Evolutionary conservation across 768 basidiomycete species (phyloP).

Genomic region (Auricularia sp.): DNA sequence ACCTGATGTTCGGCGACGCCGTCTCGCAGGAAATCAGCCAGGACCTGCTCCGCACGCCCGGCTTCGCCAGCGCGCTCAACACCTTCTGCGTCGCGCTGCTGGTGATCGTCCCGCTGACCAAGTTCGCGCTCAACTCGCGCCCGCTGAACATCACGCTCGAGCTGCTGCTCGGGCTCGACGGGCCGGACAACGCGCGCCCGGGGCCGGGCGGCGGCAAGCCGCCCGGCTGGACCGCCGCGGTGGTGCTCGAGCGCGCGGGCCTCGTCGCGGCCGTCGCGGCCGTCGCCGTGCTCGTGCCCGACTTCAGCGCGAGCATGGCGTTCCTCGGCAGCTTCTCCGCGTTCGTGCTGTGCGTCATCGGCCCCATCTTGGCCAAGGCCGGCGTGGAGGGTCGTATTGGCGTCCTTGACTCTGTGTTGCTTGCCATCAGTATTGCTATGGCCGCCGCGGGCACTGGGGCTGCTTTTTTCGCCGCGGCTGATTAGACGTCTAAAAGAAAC

Average conservation of each 20-base stretch:
- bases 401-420: conserved; percentile 42
- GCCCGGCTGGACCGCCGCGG: neutral
- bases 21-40: conserved; percentile 84
- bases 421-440: conserved; percentile 49
- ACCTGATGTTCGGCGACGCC: conserved; percentile 77
- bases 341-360: conserved; percentile 61
- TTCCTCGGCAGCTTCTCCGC: conserved; percentile 87
- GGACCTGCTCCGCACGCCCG: conserved; percentile 62
- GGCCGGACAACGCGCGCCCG: conserved; percentile 11
- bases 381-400: conserved; percentile 39
- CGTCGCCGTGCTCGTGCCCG: conserved; percentile 66
- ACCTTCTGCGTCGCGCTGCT: conserved; percentile 75
- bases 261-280: conserved; percentile 51
- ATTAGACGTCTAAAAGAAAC: conserved; percentile 7
- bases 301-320: conserved; percentile 78
- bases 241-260: conserved; percentile 44
- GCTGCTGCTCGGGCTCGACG: conserved; percentile 58
- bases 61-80: conserved; percentile 65
- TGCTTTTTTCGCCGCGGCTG: conserved; percentile 32
- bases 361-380: conserved; percentile 65
- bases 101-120: conserved; percentile 72
- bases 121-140: conserved; percentile 76
- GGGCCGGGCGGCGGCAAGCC: conserved; percentile 2
- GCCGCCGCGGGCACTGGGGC: conserved; percentile 68
- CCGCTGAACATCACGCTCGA: conserved; percentile 84